Evolutionary conservation across 805 yeast species (phyloP).

Genomic region (Clavispora carvajalis): DNA sequence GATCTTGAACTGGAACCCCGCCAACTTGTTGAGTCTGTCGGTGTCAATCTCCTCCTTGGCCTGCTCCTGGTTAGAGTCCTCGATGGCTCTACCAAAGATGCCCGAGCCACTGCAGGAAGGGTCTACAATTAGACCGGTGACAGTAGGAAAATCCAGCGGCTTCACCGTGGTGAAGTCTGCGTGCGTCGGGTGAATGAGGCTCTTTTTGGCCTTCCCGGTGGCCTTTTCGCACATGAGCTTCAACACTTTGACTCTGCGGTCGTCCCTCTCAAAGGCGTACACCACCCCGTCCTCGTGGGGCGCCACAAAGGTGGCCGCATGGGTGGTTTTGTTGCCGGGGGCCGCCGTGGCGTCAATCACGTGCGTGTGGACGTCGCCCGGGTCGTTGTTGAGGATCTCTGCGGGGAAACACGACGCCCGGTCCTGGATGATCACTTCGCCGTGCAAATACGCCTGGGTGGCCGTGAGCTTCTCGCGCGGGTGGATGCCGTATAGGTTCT

Average conservation of each 20-base stretch:
- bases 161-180: conserved; percentile 63
- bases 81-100: conserved; percentile 81
- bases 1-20: conserved; percentile 83
- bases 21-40: conserved; percentile 65
- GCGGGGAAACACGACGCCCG: conserved; percentile 97
- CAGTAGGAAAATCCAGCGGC: conserved; percentile 55
- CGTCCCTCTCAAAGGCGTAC: conserved; percentile 85
- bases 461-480: conserved; percentile 68
- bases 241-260: conserved; percentile 62
- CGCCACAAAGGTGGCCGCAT: conserved; percentile 65
- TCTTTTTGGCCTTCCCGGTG: conserved; percentile 22
- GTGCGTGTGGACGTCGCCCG: conserved; percentile 46
- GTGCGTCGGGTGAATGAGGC: conserved; percentile 44
- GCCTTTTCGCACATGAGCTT: conserved; percentile 78
- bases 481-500: conserved; percentile 75
- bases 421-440: conserved; percentile 87
- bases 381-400: conserved; percentile 55
- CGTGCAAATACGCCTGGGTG: conserved; percentile 64
- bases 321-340: conserved; percentile 97
- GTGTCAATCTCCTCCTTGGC: conserved; percentile 37
- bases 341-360: conserved; percentile 96
- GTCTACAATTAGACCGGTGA: conserved; percentile 83
- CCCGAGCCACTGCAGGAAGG: conserved; percentile 99
- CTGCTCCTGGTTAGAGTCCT: conserved; percentile 43
- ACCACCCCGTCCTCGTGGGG: conserved; percentile 36